Evolutionary conservation across 2,329 filamentous ascomycete species (phyloP).

Genomic region (Ascochyta clinopodiicola): DNA sequence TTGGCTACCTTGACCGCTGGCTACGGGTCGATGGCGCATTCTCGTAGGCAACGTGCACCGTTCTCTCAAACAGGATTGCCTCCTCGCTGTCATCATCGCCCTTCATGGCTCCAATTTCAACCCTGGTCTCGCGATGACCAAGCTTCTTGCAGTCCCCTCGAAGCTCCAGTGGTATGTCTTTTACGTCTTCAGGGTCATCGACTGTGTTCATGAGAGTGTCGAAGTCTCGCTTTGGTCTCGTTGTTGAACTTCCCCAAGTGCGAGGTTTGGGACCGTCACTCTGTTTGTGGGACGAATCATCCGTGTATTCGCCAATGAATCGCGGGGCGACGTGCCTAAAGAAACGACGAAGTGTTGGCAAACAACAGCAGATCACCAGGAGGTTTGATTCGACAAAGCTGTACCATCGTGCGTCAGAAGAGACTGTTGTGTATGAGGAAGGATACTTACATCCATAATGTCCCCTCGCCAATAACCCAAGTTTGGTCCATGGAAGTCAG

Average conservation of each 20-base stretch:
- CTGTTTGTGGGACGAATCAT: not conserved
- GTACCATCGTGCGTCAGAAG: too few species aligned
- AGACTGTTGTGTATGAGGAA: too few species aligned
- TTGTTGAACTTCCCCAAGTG: conserved; percentile 17
- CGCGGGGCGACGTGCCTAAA: conserved; percentile 47
- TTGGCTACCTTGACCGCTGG: not conserved
- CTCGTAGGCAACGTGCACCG: conserved; percentile 27
- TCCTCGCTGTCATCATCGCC: conserved; percentile 26
- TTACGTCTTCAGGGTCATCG: conserved; percentile 7
- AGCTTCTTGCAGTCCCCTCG: not conserved
- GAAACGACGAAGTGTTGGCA: conserved; percentile 52
- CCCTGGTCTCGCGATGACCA: conserved; percentile 1
- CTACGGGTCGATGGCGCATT: not conserved
- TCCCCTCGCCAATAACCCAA: not conserved
- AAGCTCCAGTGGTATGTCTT: conserved; percentile 16
- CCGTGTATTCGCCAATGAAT: conserved; percentile 27
- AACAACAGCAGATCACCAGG: conserved; percentile 51
- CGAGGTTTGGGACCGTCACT: conserved; percentile 10
- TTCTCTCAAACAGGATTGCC: conserved; percentile 28
- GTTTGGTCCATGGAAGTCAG: not conserved
- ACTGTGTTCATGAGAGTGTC: conserved; percentile 27
- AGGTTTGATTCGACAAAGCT: conserved; percentile 50
- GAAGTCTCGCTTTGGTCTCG: conserved; percentile 18
- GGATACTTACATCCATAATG: too few species aligned
- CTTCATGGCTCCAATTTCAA: conserved; percentile 4